Conservation (phyloP, 2,329 filamentous ascomycete species). For the Beauveria brongniartii region DNA sequence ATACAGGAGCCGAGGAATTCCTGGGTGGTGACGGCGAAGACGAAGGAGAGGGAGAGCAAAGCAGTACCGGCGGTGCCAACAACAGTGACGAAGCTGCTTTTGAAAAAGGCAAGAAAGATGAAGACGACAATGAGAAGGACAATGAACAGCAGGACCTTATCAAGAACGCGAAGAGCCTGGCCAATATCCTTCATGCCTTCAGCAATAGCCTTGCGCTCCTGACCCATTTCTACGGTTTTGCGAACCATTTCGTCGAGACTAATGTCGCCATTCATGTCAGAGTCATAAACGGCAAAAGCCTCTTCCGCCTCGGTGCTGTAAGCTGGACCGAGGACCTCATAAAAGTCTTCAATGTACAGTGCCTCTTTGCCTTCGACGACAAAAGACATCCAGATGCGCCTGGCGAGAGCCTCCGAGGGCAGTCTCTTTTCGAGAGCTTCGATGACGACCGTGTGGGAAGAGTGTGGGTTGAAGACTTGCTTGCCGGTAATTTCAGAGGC, state of each 20-base stretch:
- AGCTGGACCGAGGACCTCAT: slow-evolving; percentile 74
- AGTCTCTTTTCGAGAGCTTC: slow-evolving; percentile 78
- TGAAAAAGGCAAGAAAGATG: slow-evolving; percentile 84
- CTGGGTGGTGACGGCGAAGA: slow-evolving; percentile 85
- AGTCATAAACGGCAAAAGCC: slow-evolving; percentile 72
- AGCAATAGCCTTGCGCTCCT: slow-evolving; percentile 78
- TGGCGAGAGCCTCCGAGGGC: slow-evolving; percentile 86
- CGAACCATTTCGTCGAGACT: slow-evolving; percentile 92
- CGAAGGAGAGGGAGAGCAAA: slow-evolving; percentile 90
- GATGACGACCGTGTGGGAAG: slow-evolving; percentile 81
- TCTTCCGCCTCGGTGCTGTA: slow-evolving; percentile 76
- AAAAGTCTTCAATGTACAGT: slow-evolving; percentile 71
- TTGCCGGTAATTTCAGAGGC: slow-evolving; percentile 94
- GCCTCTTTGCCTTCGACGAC: slow-evolving; percentile 82
- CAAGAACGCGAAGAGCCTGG: slow-evolving; percentile 84
- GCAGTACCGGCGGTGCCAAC: slow-evolving; percentile 86
- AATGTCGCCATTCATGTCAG: slow-evolving; percentile 87
- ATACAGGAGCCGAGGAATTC: slow-evolving; percentile 98
- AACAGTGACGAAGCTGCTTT: slow-evolving; percentile 74
- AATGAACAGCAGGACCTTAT: slow-evolving; percentile 74
- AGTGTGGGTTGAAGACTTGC: slow-evolving; percentile 87
- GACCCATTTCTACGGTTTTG: slow-evolving; percentile 74
- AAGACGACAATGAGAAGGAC: slow-evolving; percentile 75
- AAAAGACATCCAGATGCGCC: slow-evolving; percentile 96
- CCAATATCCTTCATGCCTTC: slow-evolving; percentile 97